Conservation (phyloP, 2,329 filamentous ascomycete species). For the Colletotrichum filicis region DNA sequence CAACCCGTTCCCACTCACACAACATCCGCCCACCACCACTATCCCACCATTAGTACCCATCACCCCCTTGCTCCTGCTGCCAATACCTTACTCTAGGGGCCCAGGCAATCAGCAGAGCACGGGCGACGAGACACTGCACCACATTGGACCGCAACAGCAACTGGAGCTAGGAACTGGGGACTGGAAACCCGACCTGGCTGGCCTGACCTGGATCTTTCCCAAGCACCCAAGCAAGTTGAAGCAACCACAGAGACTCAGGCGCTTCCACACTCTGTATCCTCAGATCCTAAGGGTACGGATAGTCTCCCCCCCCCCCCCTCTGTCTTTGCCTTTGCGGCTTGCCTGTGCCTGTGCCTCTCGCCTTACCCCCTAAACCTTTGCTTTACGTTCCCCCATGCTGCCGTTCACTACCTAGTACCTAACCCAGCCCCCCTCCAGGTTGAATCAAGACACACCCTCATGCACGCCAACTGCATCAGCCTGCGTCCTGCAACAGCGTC, state of each 20-base stretch:
- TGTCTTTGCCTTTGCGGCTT: not conserved
- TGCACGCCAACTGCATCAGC: slow-evolving; percentile 18
- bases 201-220: slow-evolving; percentile 11
- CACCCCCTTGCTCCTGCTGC: not conserved
- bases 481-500: slow-evolving; percentile 27
- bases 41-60: not conserved
- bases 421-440: slow-evolving; percentile 3
- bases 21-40: not conserved
- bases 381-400: not conserved
- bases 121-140: not conserved
- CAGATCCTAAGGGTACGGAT: no score
- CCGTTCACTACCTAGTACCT: not conserved
- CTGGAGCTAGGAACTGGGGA: not conserved
- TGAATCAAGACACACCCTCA: slow-evolving; percentile 18
- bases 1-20: not conserved
- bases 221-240: not conserved
- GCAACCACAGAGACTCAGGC: not conserved
- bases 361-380: not conserved
- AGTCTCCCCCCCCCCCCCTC: not conserved
- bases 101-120: not conserved
- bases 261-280: not conserved
- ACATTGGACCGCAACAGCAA: not conserved
- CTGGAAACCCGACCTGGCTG: slow-evolving; percentile 18
- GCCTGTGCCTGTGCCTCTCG: not conserved
- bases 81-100: not conserved